Evolutionary conservation across 2,329 filamentous ascomycete genomes (phyloP), one percentile per base, ranked within the genome.

Genomic region (Fusarium cicatricum): DNA sequence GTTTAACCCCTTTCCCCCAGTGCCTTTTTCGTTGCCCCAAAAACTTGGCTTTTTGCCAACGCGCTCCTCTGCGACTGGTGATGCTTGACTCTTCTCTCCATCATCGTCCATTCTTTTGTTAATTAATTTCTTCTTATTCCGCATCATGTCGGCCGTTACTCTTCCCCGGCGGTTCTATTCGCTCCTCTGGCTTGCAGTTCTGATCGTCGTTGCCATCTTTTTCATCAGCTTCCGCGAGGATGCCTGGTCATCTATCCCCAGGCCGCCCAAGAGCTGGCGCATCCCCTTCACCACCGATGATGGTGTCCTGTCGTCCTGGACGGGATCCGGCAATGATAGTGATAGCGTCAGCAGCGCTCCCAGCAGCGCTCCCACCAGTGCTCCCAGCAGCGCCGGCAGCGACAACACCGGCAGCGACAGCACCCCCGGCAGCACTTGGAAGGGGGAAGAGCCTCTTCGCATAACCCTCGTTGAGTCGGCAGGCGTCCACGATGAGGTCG

Each of bases 401-500:
- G 17, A 11, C 11, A 21, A 21, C 7, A 7, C 23, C 29, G 12
- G 9, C 5, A 32, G 29, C n/a, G 33, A n/a, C 15, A 36, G 33
- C 33, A 36, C 12, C n/a, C n/a, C n/a, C 33, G 15, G 29, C 29
- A 14, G 4, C 33, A 34, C 23, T 6, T 17, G 44, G 12, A 62
- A 59, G 48, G 36, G 44, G 10, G 39, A 57, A 2, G 57, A 62
- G 15, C 59, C 64, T 31, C 50, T 69, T 28, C 63, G 63, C 37
- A 66, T 70, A 23, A 48, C 69, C 45, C 62, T 70, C 34, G n/a
- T 62, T 17, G 68, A 70, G 62, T 57, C 66, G n/a, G 57, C 55
- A 16, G 66, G 68, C 19, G 66, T 62, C 5, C 68, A 70, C 60
- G 68, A 70, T 26, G 68, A 70, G 55, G 68, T 70, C 16, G 53